Evolutionary conservation across 2,329 filamentous ascomycete genomes (phyloP), one percentile per base, ranked within the genome.

Genomic region (Ophiocordyceps camponoti-saundersi): DNA sequence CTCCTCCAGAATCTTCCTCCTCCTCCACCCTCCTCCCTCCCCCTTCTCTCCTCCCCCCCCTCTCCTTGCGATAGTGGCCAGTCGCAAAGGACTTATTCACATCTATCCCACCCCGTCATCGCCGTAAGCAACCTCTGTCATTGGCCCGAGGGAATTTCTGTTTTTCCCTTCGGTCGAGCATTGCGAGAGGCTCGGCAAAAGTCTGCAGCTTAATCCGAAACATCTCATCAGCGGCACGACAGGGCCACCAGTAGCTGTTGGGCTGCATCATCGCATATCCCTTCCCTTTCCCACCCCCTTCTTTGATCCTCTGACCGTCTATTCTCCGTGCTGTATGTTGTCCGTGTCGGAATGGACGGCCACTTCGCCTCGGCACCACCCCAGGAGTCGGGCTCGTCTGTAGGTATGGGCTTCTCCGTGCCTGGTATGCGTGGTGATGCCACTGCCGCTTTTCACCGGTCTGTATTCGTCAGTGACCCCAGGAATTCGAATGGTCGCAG

Each of bases 401-500:
- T 40, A 20, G 36, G n/a, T 6, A 40, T 18, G 6, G 36, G 36
- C 36, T 20, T 20, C n/a, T 40, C 36, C n/a, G 36, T 40, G n/a
- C 36, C 36, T 18, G n/a, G n/a, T n/a, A 18, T 40, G 7, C 3
- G n/a, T 20, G n/a, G 36, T 18, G 18, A 13, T 13, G 10, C 73
- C 73, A 52, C 66, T 69, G 47, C 69, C 59, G 47, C 53, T 71
- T 72, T 71, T 48, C 63, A 69, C 6, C 72, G 76, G 34, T 67
- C 70, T 6, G 63, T 68, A 41, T 62, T 69, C 57, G 68, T 72
- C 50, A 68, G 66, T 49, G 57, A 67, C 2, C 60, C 69, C 16
- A 74, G 74, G 54, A 53, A 67, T 12, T 66, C 70, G 45, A 68
- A 72, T 54, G 65, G 62, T 51, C 66, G 73, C 45, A 68, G 72